phyloP scores from a whole-genome alignment of 2,329 filamentous ascomycete genomes.

The Penicillium sp. region DNA sequence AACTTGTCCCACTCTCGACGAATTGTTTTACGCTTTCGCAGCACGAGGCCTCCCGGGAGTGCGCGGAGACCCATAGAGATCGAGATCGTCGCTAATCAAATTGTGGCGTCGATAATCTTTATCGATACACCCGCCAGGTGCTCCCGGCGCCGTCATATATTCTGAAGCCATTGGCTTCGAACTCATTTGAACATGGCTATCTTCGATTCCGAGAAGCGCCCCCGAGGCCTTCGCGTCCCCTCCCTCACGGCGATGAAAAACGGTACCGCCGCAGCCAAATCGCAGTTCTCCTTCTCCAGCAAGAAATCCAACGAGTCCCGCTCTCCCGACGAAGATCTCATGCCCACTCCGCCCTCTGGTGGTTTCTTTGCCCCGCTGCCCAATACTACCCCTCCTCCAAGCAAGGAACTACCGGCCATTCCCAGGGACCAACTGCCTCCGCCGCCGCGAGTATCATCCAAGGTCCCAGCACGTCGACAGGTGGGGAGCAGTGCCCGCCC shows the following conservation, averaged over 20 bases:
- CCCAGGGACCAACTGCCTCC: constrained; percentile 18
- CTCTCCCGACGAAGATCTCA: constrained; percentile 8
- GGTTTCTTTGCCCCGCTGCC: constrained; percentile 10
- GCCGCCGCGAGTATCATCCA: constrained; percentile 11
- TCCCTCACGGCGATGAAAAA: constrained; percentile 33
- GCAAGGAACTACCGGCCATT: constrained; percentile 29
- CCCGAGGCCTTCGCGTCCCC: constrained; percentile 34
- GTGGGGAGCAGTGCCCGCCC: constrained; percentile 9
- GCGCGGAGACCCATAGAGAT: constrained; percentile 11
- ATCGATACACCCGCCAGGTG: constrained; percentile 2
- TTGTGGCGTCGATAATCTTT: constrained; percentile 8
- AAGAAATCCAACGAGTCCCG: constrained; percentile 21
- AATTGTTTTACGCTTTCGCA: background rate
- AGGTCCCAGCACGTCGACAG: constrained; percentile 11
- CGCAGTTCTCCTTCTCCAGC: constrained; percentile 26
- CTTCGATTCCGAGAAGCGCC: constrained; percentile 36
- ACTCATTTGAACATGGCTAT: constrained; percentile 27
- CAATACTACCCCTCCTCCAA: constrained; percentile 19
- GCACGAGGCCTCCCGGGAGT: background rate
- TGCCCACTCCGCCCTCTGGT: constrained; percentile 1
- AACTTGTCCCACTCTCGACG: background rate
- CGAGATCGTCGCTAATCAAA: constrained; percentile 8
- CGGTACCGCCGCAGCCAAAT: constrained; percentile 18
- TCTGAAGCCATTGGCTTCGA: background rate
- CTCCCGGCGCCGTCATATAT: background rate